A percentile compares a stretch with the other conserved stretches of the same genome.
Evolutionary conservation across 2,329 filamentous ascomycete genomes (phyloP).

Genomic region (Ceratocystis alfenasii): DNA sequence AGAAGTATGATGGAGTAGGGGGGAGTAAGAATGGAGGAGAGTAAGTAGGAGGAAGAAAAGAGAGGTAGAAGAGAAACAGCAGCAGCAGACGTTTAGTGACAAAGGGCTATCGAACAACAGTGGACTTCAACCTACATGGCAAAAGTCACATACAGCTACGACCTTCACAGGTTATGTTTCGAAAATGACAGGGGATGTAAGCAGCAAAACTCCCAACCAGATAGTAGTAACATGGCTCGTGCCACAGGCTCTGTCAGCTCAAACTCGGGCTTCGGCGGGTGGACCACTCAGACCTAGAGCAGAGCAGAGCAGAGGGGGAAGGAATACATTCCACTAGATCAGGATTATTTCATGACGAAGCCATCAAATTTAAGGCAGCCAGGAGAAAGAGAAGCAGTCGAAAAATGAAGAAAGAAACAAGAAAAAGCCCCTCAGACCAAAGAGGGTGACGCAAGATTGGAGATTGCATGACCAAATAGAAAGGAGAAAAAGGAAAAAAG

Average conservation of each 20-base stretch:
- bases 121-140: too few species aligned
- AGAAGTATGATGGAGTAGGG: too few species aligned
- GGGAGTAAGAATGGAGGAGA: too few species aligned
- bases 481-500: background rate
- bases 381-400: too few species aligned
- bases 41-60: too few species aligned
- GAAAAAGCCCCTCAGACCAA: background rate
- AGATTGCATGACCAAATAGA: background rate
- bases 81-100: too few species aligned
- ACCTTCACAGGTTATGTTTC: background rate
- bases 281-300: background rate
- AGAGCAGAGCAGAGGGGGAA: background rate
- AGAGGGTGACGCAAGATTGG: background rate
- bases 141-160: background rate
- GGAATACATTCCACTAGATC: background rate
- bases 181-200: background rate
- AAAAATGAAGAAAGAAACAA: too few species aligned
- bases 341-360: too few species aligned
- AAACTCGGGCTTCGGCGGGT: background rate
- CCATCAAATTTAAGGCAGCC: too few species aligned
- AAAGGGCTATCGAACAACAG: too few species aligned
- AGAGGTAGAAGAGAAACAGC: too few species aligned
- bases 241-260: background rate
- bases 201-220: too few species aligned
- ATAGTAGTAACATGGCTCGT: background rate